phyloP scores from a whole-genome alignment of 306 rosid genomes.

The Pyrus communis region DNA sequence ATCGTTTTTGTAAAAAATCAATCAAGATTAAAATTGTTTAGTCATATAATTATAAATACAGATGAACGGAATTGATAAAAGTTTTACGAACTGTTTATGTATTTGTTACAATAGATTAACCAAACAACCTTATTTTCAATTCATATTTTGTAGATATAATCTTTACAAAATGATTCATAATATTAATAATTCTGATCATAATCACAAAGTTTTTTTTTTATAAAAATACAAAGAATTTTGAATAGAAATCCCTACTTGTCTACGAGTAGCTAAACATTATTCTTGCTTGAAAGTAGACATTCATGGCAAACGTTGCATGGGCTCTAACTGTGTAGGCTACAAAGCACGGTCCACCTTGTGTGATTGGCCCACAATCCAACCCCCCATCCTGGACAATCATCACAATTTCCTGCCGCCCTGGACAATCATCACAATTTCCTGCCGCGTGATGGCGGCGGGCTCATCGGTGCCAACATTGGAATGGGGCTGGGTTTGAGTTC shows the following conservation, averaged over 20 bases:
- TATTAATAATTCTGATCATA: rapidly evolving
- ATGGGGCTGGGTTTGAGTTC: neutral
- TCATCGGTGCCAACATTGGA: neutral
- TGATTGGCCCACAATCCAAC: slow-evolving; percentile 36
- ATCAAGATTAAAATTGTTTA: too few species aligned
- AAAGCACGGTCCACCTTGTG: slow-evolving; percentile 33
- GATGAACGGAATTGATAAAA: too few species aligned
- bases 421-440: slow-evolving; percentile 25
- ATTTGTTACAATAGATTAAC: too few species aligned
- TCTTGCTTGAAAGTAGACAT: slow-evolving; percentile 32
- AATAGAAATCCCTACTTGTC: too few species aligned
- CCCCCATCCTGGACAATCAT: slow-evolving; percentile 35
- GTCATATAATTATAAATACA: too few species aligned
- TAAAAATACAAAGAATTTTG: rapidly evolving
- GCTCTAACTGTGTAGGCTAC: slow-evolving; percentile 47
- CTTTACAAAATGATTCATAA: too few species aligned
- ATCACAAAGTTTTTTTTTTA: too few species aligned
- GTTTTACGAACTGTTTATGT: rapidly evolving
- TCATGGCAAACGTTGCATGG: slow-evolving; percentile 71
- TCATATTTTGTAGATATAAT: too few species aligned
- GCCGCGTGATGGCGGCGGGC: neutral
- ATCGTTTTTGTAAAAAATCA: too few species aligned
- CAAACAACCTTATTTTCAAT: too few species aligned
- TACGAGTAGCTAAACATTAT: rapidly evolving
- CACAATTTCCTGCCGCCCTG: slow-evolving; percentile 11